A percentile compares a stretch with the other conserved stretches of the same genome.
Evolutionary conservation across 176 grass and related monocot genomes (phyloP).

Genomic region (Triticum dicoccoides): DNA sequence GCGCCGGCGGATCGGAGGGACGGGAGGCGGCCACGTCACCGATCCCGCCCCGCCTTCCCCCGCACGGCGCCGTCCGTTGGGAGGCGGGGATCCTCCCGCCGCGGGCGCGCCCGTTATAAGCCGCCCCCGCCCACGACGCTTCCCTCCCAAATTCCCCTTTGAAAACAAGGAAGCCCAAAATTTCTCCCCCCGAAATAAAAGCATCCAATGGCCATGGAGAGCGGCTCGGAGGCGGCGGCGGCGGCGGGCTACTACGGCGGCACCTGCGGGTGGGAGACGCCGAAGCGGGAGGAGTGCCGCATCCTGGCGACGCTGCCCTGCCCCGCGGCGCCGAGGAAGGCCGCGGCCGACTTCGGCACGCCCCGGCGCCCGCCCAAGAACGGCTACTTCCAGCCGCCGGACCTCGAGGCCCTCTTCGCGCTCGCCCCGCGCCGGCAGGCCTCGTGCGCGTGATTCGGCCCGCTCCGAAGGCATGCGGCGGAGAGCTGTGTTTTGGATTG

Average conservation of each 20-base stretch:
- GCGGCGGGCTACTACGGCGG: neutral
- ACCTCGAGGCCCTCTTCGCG: conserved; percentile 71
- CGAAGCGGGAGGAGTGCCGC: conserved; percentile 73
- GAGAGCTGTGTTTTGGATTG: neutral
- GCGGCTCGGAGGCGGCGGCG: conserved; percentile 13
- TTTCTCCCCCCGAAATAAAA: conserved; percentile 12
- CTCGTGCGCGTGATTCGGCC: conserved; percentile 42
- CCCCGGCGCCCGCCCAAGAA: conserved; percentile 70
- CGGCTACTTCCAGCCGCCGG: conserved; percentile 82
- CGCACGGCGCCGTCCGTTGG: conserved; percentile 53
- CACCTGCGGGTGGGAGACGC: conserved; percentile 70
- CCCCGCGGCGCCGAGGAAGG: conserved; percentile 74
- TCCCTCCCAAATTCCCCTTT: conserved; percentile 64
- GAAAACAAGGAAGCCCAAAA: conserved; percentile 30
- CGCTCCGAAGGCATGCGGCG: neutral
- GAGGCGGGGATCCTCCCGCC: conserved; percentile 22
- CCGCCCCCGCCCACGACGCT: conserved; percentile 14
- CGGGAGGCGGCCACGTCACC: conserved; percentile 10
- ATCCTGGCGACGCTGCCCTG: conserved; percentile 59
- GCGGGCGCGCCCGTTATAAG: conserved; percentile 27
- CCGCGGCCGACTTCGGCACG: conserved; percentile 40
- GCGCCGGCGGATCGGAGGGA: neutral
- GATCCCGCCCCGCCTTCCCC: conserved; percentile 15
- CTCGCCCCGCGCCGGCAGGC: conserved; percentile 54
- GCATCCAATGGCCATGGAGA: conserved; percentile 62